A percentile compares a stretch with the other conserved stretches of the same genome.
Conservation (phyloP, 2,329 filamentous ascomycete species). For the Westerdykella sp. region DNA sequence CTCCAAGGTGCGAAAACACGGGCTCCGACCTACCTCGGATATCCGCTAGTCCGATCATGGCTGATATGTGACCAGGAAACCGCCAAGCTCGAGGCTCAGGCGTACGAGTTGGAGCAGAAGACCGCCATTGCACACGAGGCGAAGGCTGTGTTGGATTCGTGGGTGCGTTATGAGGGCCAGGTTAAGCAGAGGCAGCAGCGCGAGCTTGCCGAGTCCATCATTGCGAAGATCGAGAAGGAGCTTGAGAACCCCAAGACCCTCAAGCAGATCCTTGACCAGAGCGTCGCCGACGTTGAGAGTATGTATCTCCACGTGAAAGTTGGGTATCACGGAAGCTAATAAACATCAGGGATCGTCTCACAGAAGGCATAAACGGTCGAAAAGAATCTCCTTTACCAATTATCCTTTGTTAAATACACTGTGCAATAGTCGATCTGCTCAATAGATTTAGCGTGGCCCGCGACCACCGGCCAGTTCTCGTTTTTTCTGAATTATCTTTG, state of each 20-base stretch:
- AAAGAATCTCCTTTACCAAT: slow-evolving; percentile 22
- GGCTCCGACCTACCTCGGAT: background rate
- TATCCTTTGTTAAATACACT: slow-evolving; percentile 36
- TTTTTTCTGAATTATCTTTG: background rate
- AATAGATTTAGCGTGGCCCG: slow-evolving; percentile 23
- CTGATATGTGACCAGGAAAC: slow-evolving; percentile 64
- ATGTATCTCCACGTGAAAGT: slow-evolving; percentile 33
- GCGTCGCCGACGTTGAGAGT: slow-evolving; percentile 94
- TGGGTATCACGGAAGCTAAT: slow-evolving; percentile 12
- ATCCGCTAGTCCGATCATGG: slow-evolving; percentile 17
- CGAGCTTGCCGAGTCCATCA: slow-evolving; percentile 87
- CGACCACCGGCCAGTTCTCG: slow-evolving; percentile 3
- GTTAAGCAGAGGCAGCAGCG: slow-evolving; percentile 98
- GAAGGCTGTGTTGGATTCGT: slow-evolving; percentile 92
- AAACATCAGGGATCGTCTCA: slow-evolving; percentile 29
- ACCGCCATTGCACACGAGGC: slow-evolving; percentile 88
- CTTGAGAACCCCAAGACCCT: slow-evolving; percentile 95
- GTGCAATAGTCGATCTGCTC: slow-evolving; percentile 37
- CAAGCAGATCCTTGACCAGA: slow-evolving; percentile 97
- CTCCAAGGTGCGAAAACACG: slow-evolving; percentile 70
- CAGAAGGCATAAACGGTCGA: slow-evolving; percentile 35
- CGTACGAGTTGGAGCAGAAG: slow-evolving; percentile 94
- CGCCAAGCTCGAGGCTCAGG: slow-evolving; percentile 89
- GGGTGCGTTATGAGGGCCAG: slow-evolving; percentile 97
- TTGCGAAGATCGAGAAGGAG: slow-evolving; percentile 98